Conservation (phyloP, 495 filamentous ascomycete species). For the Daldinia childiae region DNA sequence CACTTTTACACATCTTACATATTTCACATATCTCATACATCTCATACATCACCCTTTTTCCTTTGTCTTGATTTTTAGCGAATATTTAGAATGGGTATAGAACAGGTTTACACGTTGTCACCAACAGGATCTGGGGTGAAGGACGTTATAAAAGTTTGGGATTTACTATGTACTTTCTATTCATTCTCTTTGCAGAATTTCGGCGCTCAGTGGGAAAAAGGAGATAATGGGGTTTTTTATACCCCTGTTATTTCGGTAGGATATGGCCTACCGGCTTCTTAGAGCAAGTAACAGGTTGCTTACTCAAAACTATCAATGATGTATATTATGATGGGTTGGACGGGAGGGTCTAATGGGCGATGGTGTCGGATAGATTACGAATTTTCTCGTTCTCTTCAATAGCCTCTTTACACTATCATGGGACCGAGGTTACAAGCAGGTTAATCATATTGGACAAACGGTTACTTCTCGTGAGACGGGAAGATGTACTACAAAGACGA, state of each 20-base stretch:
- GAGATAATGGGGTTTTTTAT: constrained; percentile 22
- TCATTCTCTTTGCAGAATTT: constrained; percentile 14
- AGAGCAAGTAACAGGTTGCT: constrained; percentile 31
- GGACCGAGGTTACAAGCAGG: constrained; percentile 11
- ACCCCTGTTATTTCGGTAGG: constrained; percentile 25
- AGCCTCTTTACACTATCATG: constrained; percentile 12
- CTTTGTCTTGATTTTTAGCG: constrained; percentile 9
- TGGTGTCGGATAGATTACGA: constrained; percentile 10
- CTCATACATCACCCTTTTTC: neutral
- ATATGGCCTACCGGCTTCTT: constrained; percentile 14
- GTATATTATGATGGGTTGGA: constrained; percentile 18
- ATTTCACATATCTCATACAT: constrained; percentile 6
- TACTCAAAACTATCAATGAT: constrained; percentile 7
- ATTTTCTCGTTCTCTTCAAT: constrained; percentile 10
- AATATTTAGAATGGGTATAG: constrained; percentile 9
- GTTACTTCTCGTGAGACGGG: constrained; percentile 25
- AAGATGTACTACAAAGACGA: constrained; percentile 8
- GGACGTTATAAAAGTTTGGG: constrained; percentile 24
- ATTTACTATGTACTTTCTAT: constrained; percentile 18
- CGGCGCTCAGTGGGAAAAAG: constrained; percentile 25
- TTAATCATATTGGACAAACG: neutral
- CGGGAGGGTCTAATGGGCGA: constrained; percentile 30
- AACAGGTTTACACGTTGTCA: constrained; percentile 28
- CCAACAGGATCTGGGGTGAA: constrained; percentile 19
- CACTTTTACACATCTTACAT: constrained; percentile 1